Percentiles rank a stretch among this genome's conserved stretches.
These are phyloP conservation scores for Ambrosia hybrid DNA, from an alignment of 140 eudicot genomes.

Conservation along the genomic window DNA sequence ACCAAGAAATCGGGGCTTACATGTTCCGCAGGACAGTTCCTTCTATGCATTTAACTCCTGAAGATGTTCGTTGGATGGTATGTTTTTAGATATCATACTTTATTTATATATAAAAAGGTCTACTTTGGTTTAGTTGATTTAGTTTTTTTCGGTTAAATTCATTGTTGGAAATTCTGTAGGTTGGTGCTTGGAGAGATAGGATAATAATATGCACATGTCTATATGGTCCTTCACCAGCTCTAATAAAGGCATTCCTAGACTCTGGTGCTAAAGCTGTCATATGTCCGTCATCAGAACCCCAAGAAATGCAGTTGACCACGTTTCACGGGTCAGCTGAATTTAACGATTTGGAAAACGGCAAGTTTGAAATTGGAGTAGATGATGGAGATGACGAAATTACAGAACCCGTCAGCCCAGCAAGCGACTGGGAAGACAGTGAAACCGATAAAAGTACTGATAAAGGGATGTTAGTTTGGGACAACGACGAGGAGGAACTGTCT, in stretches of 20 bases:
- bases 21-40: conserved; percentile 99
- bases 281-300: conserved; percentile 84
- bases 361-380: conserved; percentile 87
- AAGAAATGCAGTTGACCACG: conserved; percentile 72
- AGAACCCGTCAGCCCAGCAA: conserved; percentile 64
- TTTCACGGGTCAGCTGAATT: conserved; percentile 69
- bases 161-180: conserved; percentile 36
- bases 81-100: conserved; percentile 18
- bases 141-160: background rate
- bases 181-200: conserved; percentile 98
- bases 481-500: conserved; percentile 84
- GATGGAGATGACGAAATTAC: conserved; percentile 69
- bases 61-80: conserved; percentile 94
- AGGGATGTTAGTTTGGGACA: conserved; percentile 65
- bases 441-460: conserved; percentile 59
- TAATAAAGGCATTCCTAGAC: conserved; percentile 83
- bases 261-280: conserved; percentile 97
- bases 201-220: conserved; percentile 82
- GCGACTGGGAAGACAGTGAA: conserved; percentile 98
- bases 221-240: conserved; percentile 67
- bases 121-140: background rate
- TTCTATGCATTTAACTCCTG: conserved; percentile 72
- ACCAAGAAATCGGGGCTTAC: conserved; percentile 90
- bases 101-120: background rate
- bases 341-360: conserved; percentile 67